A percentile compares a stretch with the other conserved stretches of the same genome.
Evolutionary conservation across 192 early-diverging fungal genomes (phyloP).

Genomic region (Mortierella claussenii): DNA sequence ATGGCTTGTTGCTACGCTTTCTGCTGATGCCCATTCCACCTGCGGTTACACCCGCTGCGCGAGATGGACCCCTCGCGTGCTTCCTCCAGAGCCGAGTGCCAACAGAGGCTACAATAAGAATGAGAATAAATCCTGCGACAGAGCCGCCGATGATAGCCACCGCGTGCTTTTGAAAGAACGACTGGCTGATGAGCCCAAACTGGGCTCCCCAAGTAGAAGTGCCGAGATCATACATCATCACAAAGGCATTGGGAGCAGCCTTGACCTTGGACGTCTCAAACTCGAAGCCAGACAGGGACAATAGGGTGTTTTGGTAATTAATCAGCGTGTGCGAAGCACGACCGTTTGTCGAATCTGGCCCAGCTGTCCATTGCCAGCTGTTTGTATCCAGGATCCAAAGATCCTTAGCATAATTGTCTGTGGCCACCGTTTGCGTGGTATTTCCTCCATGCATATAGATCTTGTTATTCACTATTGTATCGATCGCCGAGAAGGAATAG

Average conservation of each 20-base stretch:
- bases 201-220: conserved; percentile 24
- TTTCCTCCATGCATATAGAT: conserved; percentile 53
- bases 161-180: conserved; percentile 23
- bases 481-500: not conserved
- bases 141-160: conserved; percentile 26
- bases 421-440: conserved; percentile 33
- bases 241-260: conserved; percentile 18
- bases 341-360: conserved; percentile 3
- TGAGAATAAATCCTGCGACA: conserved; percentile 7
- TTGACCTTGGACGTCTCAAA: conserved; percentile 14
- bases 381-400: conserved; percentile 33
- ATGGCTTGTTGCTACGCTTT: conserved; percentile 20
- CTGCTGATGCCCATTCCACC: not conserved
- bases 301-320: conserved; percentile 5
- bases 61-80: not conserved
- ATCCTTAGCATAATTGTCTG: conserved; percentile 21
- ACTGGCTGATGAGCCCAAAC: conserved; percentile 23
- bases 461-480: conserved; percentile 16
- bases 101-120: conserved; percentile 19
- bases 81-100: conserved; percentile 11
- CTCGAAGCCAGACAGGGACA: conserved; percentile 40
- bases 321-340: conserved; percentile 35
- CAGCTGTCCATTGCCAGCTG: conserved; percentile 27
- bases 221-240: conserved; percentile 19
- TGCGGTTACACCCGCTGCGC: not conserved